Conservation (phyloP, 352 stramenopile species). For the Pythium myriotylum region DNA sequence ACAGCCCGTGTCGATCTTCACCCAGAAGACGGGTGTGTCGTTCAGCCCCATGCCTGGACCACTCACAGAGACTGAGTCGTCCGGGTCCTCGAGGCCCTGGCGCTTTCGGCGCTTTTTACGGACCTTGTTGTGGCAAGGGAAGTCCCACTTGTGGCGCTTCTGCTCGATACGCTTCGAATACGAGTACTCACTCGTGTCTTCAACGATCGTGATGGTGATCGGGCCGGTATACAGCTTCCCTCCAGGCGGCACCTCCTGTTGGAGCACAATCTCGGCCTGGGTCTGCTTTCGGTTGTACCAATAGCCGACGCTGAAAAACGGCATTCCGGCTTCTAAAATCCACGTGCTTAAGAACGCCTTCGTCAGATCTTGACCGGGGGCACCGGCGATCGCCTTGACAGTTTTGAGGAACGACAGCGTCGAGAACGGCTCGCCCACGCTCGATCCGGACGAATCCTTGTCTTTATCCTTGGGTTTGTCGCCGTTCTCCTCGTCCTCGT, state of each 20-base stretch:
- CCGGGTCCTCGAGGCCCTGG: slow-evolving; percentile 73
- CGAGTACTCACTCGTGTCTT: slow-evolving; percentile 83
- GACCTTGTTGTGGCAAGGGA: slow-evolving; percentile 85
- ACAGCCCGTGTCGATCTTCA: slow-evolving; percentile 82
- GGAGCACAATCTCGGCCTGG: slow-evolving; percentile 81
- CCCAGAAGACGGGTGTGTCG: slow-evolving; percentile 86
- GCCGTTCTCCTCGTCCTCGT: slow-evolving; percentile 37
- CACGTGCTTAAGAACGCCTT: slow-evolving; percentile 81
- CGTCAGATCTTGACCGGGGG: slow-evolving; percentile 74
- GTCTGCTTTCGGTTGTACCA: slow-evolving; percentile 91
- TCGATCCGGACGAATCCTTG: slow-evolving; percentile 11
- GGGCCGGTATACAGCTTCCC: slow-evolving; percentile 80
- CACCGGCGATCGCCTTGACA: slow-evolving; percentile 80
- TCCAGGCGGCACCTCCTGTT: slow-evolving; percentile 79
- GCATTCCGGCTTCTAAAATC: slow-evolving; percentile 83
- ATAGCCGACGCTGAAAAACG: slow-evolving; percentile 86
- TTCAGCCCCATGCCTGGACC: slow-evolving; percentile 85
- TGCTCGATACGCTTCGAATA: slow-evolving; percentile 85
- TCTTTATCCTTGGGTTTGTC: slow-evolving; percentile 24
- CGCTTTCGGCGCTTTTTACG: slow-evolving; percentile 86
- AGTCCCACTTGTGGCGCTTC: slow-evolving; percentile 87
- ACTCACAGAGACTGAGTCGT: slow-evolving; percentile 78
- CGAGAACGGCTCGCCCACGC: slow-evolving; percentile 53
- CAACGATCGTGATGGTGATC: slow-evolving; percentile 86
- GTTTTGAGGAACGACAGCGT: slow-evolving; percentile 81